Percentiles rank a stretch among this genome's conserved stretches.
These are phyloP conservation scores for Penicillium palitans DNA, from an alignment of 2,329 filamentous ascomycete species.

Conservation along the genomic window DNA sequence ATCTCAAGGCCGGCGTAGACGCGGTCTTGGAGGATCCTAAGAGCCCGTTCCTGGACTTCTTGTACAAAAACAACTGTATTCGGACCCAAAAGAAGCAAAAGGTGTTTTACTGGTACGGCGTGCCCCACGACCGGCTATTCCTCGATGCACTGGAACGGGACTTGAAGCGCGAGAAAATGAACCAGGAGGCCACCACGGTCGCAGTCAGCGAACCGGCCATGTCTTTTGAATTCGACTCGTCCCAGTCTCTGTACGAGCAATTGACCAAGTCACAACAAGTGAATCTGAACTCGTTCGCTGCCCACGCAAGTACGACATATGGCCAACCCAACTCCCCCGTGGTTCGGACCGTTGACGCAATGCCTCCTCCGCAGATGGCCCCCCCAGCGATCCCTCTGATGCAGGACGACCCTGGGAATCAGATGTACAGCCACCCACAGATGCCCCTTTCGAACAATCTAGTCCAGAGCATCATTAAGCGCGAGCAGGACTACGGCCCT, in stretches of 20 bases:
- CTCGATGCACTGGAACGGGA: slow-evolving; percentile 96
- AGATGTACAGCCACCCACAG: slow-evolving; percentile 63
- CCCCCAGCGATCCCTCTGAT: slow-evolving; percentile 60
- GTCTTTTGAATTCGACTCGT: slow-evolving; percentile 99
- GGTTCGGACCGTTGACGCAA: slow-evolving; percentile 81
- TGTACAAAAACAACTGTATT: slow-evolving; percentile 99
- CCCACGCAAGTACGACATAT: slow-evolving; percentile 65
- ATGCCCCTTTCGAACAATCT: slow-evolving; percentile 70
- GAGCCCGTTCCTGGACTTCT: slow-evolving; percentile 95
- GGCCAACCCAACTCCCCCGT: slow-evolving; percentile 81
- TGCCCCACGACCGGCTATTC: slow-evolving; percentile 95
- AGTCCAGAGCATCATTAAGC: slow-evolving; percentile 75
- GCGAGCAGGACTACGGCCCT: slow-evolving; percentile 79
- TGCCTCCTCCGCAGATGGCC: slow-evolving; percentile 88
- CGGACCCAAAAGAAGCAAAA: slow-evolving; percentile 99
- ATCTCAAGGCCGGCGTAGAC: slow-evolving; percentile 97
- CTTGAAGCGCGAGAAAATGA: slow-evolving; percentile 99
- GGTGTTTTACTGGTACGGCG: slow-evolving; percentile 99
- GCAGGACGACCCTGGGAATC: slow-evolving; percentile 63
- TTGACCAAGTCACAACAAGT: slow-evolving; percentile 99
- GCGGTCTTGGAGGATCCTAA: slow-evolving; percentile 98
- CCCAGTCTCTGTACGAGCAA: slow-evolving; percentile 98
- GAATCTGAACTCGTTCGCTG: slow-evolving; percentile 94
- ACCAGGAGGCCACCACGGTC: slow-evolving; percentile 93
- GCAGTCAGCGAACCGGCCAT: slow-evolving; percentile 95